These are phyloP conservation scores for Russula brevipes DNA, from an alignment of 768 basidiomycete genomes.

Conservation along the genomic window DNA sequence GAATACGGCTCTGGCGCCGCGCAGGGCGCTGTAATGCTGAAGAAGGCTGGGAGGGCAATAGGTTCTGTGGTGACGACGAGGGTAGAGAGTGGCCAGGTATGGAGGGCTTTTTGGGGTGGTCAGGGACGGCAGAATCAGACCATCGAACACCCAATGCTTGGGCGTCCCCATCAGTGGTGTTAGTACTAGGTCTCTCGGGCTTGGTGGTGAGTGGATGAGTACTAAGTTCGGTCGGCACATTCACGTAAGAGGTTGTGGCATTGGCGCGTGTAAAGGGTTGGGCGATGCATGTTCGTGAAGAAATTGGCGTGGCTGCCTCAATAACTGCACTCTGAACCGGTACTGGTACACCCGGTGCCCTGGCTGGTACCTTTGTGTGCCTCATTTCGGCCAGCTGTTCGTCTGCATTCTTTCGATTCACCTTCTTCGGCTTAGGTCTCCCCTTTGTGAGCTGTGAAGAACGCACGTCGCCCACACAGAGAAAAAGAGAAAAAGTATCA, in stretches of 20 bases:
- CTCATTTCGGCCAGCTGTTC: background rate
- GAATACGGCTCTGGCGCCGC: constrained; percentile 49
- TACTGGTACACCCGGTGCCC: background rate
- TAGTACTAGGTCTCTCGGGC: background rate
- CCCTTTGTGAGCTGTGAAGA: constrained; percentile 64
- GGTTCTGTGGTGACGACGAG: background rate
- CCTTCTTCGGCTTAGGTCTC: constrained; percentile 44
- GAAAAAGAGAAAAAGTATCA: constrained; percentile 29
- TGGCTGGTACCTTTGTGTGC: background rate
- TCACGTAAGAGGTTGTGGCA: background rate
- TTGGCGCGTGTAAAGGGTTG: background rate
- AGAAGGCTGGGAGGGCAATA: background rate
- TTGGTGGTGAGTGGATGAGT: background rate
- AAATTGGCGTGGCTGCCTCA: background rate
- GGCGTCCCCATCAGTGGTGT: constrained; percentile 33
- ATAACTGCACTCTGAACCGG: background rate
- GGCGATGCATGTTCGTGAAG: background rate
- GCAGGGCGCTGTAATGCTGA: constrained; percentile 30
- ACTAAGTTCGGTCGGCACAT: background rate
- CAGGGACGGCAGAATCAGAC: constrained; percentile 11
- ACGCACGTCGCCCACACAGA: constrained; percentile 26
- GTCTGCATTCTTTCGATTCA: constrained; percentile 9
- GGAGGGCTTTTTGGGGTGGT: constrained; percentile 17
- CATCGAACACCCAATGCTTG: constrained; percentile 22
- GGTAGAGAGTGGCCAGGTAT: constrained; percentile 36